phyloP scores from a whole-genome alignment of 139 green algal genomes.

The Zygnema circumcarinatum region DNA sequence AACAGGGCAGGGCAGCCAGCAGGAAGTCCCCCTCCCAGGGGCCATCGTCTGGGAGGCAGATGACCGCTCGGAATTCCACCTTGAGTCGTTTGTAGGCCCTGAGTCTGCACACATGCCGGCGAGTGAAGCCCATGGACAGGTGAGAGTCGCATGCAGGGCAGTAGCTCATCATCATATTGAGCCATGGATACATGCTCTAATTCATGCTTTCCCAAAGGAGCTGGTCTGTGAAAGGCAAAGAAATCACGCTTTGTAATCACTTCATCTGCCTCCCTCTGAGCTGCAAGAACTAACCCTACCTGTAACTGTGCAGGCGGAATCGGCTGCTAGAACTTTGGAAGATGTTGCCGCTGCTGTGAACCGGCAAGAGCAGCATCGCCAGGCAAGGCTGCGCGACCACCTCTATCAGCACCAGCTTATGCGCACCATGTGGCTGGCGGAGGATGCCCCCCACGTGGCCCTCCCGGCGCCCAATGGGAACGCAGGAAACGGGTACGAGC shows the following conservation, averaged over 20 bases:
- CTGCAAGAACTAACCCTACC: too few relatives aligned
- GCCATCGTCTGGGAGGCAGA: slow-evolving; percentile 13
- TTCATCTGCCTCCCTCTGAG: too few relatives aligned
- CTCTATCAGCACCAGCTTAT: slow-evolving; percentile 21
- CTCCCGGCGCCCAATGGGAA: background rate
- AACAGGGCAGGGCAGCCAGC: slow-evolving; percentile 3
- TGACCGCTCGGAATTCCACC: background rate
- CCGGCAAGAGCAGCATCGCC: background rate
- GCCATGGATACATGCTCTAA: too few relatives aligned
- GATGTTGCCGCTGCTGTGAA: background rate
- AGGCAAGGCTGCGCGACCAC: background rate
- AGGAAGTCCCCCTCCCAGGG: slow-evolving; percentile 26
- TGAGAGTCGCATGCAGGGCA: background rate
- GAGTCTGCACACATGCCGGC: background rate
- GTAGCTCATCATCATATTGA: too few relatives aligned
- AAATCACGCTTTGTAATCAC: too few relatives aligned
- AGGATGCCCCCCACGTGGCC: background rate
- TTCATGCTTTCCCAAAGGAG: too few relatives aligned
- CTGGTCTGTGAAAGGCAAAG: too few relatives aligned
- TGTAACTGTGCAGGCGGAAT: background rate
- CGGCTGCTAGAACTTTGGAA: background rate
- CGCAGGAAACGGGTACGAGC: background rate
- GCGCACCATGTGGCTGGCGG: slow-evolving; percentile 29
- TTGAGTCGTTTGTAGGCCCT: background rate
- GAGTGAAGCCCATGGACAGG: background rate